These are phyloP conservation scores for Achlya hypogyna DNA, from an alignment of 352 stramenopile species.

Conservation along the genomic window DNA sequence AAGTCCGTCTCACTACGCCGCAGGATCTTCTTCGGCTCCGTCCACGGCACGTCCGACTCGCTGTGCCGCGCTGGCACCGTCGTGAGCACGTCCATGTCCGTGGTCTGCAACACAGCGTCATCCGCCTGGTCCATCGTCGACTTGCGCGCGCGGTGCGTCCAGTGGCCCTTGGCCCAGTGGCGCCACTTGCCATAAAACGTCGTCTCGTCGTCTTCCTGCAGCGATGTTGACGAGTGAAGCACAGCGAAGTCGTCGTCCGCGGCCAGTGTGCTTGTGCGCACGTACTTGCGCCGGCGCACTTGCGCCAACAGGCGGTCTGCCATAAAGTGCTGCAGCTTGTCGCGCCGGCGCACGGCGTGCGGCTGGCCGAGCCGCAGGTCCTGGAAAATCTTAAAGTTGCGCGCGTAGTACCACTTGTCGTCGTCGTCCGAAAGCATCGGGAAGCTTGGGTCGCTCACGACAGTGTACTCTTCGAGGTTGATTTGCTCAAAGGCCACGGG, in stretches of 20 bases:
- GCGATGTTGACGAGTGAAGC: background rate
- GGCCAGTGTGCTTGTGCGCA: conserved; percentile 18
- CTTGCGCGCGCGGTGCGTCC: background rate
- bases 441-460: conserved; percentile 50
- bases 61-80: background rate
- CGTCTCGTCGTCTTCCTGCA: conserved; percentile 11
- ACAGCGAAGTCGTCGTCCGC: conserved; percentile 5
- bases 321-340: conserved; percentile 81
- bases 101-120: background rate
- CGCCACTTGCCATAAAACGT: conserved; percentile 20
- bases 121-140: background rate
- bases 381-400: conserved; percentile 83
- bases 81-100: background rate
- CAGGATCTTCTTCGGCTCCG: background rate
- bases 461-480: conserved; percentile 64
- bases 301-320: conserved; percentile 76
- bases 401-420: conserved; percentile 78
- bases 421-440: conserved; percentile 78
- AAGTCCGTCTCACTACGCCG: background rate
- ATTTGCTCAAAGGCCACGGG: conserved; percentile 68
- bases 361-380: conserved; percentile 69
- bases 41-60: background rate
- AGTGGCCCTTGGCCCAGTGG: conserved; percentile 4
- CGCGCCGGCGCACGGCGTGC: conserved; percentile 32
- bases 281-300: conserved; percentile 46